These are phyloP conservation scores for Ceratocystis diversiconidia DNA, from an alignment of 2,329 filamentous ascomycete species.

Conservation along the genomic window DNA sequence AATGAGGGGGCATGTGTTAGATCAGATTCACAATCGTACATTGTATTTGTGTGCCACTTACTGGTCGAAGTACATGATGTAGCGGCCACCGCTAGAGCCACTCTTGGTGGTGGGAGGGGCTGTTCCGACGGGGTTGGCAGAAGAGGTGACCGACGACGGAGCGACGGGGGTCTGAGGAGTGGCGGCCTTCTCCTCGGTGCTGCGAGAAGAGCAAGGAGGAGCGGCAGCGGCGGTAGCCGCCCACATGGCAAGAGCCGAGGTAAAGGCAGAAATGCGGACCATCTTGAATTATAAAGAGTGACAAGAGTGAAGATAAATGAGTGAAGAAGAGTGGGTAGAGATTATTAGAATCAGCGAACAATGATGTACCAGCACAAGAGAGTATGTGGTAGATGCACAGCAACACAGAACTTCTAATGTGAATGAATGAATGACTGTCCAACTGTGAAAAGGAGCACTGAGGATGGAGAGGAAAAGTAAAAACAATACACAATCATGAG, in stretches of 20 bases:
- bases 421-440: slow-evolving; percentile 1
- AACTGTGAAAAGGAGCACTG: neutral
- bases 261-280: neutral
- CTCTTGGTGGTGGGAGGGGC: neutral
- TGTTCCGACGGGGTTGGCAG: neutral
- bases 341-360: neutral
- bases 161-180: neutral
- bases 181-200: neutral
- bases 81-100: neutral
- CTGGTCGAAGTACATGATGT: neutral
- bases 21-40: too few relatives aligned
- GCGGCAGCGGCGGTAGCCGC: neutral
- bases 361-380: slow-evolving; percentile 6
- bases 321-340: neutral
- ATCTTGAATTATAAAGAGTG: neutral
- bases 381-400: slow-evolving; percentile 4
- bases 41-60: neutral
- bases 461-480: neutral
- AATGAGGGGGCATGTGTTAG: neutral
- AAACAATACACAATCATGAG: neutral
- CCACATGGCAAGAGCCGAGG: neutral
- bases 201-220: neutral
- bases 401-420: neutral
- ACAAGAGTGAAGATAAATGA: neutral
- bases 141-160: neutral